Conservation (phyloP, 371 early-diverging fungal species). For the Lichtheimia ornata region DNA sequence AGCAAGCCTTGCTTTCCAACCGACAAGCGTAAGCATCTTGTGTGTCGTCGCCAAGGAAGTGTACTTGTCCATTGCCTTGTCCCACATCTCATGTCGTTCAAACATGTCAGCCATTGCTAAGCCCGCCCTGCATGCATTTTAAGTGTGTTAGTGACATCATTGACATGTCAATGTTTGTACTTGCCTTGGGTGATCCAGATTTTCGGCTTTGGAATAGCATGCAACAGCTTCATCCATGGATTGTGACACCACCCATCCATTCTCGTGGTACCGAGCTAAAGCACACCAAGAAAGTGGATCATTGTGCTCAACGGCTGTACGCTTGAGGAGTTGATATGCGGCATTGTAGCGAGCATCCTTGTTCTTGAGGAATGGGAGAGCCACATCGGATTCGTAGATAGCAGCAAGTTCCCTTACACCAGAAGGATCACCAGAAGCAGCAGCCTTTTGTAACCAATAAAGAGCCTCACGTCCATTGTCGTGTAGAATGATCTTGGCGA, state of each 20-base stretch:
- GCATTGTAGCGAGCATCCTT: conserved; percentile 8
- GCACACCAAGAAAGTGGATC: conserved; percentile 20
- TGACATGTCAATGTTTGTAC: conserved; percentile 4
- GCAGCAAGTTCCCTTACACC: conserved; percentile 23
- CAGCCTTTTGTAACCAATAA: conserved; percentile 16
- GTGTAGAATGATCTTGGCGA: conserved; percentile 25
- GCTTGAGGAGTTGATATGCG: conserved; percentile 12
- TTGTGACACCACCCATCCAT: conserved; percentile 17
- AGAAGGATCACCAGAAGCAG: conserved; percentile 7
- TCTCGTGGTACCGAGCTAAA: conserved; percentile 33
- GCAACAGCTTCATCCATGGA: conserved; percentile 21
- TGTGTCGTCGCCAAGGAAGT: conserved; percentile 7
- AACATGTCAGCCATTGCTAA: conserved; percentile 16
- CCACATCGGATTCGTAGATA: conserved; percentile 12
- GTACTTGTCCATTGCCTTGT: conserved; percentile 17
- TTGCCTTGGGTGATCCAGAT: conserved; percentile 31
- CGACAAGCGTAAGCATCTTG: conserved; percentile 9
- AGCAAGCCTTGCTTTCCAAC: conserved; percentile 17
- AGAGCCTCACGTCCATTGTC: conserved; percentile 8
- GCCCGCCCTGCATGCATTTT: conserved; percentile 16
- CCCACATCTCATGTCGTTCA: conserved; percentile 11
- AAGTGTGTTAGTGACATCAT: not conserved
- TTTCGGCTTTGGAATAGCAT: conserved; percentile 27
- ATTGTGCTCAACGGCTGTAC: conserved; percentile 10
- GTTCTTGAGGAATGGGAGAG: conserved; percentile 6